A percentile compares a stretch with the other conserved stretches of the same genome.
Evolutionary conservation across 1,139 yeast genomes (phyloP).

Genomic region (Candida frijolesensis): DNA sequence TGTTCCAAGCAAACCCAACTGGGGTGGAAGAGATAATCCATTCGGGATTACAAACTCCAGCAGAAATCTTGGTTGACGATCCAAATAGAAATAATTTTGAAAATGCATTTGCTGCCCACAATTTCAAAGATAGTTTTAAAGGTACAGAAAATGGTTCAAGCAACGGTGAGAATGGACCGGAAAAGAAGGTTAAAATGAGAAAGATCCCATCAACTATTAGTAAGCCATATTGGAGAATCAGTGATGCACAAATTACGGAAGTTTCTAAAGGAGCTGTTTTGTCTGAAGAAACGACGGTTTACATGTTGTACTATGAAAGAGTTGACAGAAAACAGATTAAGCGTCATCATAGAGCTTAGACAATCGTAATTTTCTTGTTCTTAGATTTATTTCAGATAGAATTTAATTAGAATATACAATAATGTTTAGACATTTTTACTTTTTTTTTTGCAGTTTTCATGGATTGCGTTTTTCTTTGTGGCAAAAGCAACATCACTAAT

Average conservation of each 20-base stretch:
- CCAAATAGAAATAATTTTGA: conserved; percentile 28
- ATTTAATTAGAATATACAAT: not conserved
- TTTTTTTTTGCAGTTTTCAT: no score
- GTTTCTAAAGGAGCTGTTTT: conserved; percentile 62
- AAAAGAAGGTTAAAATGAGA: conserved; percentile 40
- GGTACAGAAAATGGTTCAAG: not conserved
- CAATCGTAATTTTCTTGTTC: not conserved
- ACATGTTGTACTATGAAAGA: conserved; percentile 80
- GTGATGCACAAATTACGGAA: conserved; percentile 73
- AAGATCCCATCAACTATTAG: conserved; percentile 56
- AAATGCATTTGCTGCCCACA: conserved; percentile 16
- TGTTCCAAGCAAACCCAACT: conserved; percentile 38
- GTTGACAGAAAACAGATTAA: conserved; percentile 33
- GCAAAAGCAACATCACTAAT: no score
- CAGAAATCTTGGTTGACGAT: conserved; percentile 44
- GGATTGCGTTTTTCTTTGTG: no score
- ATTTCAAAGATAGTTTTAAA: conserved; percentile 5
- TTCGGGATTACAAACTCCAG: conserved; percentile 47
- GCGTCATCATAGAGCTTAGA: conserved; percentile 8
- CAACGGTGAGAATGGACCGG: conserved; percentile 4
- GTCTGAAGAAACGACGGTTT: conserved; percentile 71
- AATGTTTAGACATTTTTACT: no score
- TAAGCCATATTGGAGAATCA: conserved; percentile 83
- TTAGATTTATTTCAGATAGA: not conserved
- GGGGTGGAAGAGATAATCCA: conserved; percentile 42